Base-by-base conservation (phyloP, 2,329 filamentous ascomycete species). In the Camillea tinctor region DNA sequence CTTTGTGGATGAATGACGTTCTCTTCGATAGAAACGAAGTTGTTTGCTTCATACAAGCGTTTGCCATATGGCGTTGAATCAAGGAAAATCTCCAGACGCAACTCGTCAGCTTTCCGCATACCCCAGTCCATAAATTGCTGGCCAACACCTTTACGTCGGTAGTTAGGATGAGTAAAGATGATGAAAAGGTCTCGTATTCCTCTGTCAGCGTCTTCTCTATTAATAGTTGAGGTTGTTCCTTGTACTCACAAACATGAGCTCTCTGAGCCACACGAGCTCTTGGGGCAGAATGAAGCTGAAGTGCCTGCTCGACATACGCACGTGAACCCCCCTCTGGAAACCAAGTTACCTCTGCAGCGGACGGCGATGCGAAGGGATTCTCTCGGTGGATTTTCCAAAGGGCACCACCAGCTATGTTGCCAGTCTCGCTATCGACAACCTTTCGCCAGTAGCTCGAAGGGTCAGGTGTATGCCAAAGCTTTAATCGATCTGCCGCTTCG, bases 381-480 rank as follows among this genome's bases (percentile, higher is more conserved):
- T 68, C 65, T 13, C 67, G 55, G 58, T 70, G 66, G 21, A 70
- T 67, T 24, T 72, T 70, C 72, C 72, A 75, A 11, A 65, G 60
- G 1, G 71, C 68, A 1, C 57, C 71, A 0, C 70, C 72, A 1
- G 65, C 70, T n/a, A 74, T 58, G 19, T 60, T 65, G 13, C 68
- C 68, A 1, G 68, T 71, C 15, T 71, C 64, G 15, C 62, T 62
- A 55, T 74, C 71, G 30, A 73, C 67, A 1, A 74, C 65, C 55
- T 74, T 73, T 4, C 71, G 56, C 72, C 72, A 74, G 44, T 67
- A 60, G 56, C 66, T 71, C 1, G 69, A 61, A 1, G 70, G 69
- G 26, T 73, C 68, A 13, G 65, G 49, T 9, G 67, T 64, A 24
- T 72, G 66, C 64, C 69, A 69, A 9, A 58, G 49, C 17, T 69